Evolutionary conservation across 805 yeast species (phyloP), one percentile per base, ranked within the genome.

Genomic region (Suhomyces faveliae): DNA sequence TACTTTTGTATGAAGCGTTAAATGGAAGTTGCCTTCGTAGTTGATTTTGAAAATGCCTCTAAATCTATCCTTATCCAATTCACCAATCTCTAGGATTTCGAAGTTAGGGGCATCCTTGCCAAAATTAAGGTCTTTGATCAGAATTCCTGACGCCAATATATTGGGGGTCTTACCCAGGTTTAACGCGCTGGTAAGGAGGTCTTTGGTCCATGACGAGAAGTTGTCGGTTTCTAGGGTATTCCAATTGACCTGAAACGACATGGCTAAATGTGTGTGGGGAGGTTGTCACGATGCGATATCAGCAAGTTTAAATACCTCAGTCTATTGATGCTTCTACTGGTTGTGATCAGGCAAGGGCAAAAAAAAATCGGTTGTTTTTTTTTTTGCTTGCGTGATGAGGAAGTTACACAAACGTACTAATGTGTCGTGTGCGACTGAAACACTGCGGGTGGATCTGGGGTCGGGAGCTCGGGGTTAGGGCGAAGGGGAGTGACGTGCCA

Each of bases 171-270:
- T 81, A 3, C 89, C 89, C 21, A 87, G 80, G 60, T 87, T 87
- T 37, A 87, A 73, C 0, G 92, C 87, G 49, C 81, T 85, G 24
- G 87, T 84, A 13, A 87, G 68, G 35, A 87, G 70, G 46, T 83
- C 84, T 44, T 76, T 76, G 6, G 88, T 80, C 78, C 87, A 84
- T 23, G 71, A 67, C 22, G 82, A 73, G 53, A 85, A 71, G 25
- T 84, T 76, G 43, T 82, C 84, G 48, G 83, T 76, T 53, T 87
- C 89, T 35, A 88, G 74, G 7, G 87, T 76, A 51, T 79, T 77
- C 96, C 96, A 88, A 64, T 84, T 80, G 53, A 87, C 84, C 51
- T 84, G 79, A 59, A 89, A 87, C 6, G 94, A 85, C 95, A 87
- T 87, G 35, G 12, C 15, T 6, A n/a, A 27, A 13, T n/a, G n/a